Base-by-base conservation (phyloP, 108 stramenopile species). In the Pseudonitzschia pungens region DNA sequence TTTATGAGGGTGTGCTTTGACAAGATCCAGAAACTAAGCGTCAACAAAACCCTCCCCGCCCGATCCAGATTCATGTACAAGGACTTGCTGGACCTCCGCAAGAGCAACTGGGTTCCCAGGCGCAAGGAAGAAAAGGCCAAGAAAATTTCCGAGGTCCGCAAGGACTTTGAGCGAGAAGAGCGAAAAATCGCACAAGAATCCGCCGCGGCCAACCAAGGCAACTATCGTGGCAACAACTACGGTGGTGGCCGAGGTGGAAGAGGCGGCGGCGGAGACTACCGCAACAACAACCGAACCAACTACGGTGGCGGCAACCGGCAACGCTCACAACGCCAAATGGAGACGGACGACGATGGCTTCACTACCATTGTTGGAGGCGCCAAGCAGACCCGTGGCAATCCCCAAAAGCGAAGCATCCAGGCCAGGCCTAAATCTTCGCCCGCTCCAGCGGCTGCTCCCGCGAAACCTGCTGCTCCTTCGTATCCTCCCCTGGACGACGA, bases 51-150 rank as follows among this genome's bases (percentile, higher is more conserved):
- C 21, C 78, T 97, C 41, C 82, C 72, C 59, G 77, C 92, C 18
- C 84, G 98, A 64, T 80, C 87, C 55, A 81, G 97, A 27, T 99
- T 98, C 84, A 92, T 95, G 91, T 97, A 98, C 86, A 92, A 91
- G 80, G 98, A 99, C 82, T 76, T 99, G 51, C 74, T 95, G 55
- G 96, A 96, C 21, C 87, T 97, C 53, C 81, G 98, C 28, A 73
- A 70, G 33, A 93, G 91, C 81, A 78, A 83, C 22, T 99, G 98
- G 98, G 79, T 90, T 29, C 88, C 93, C 10, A 75, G 97, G 36
- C 93, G 97, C 48, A 82, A 95, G 71, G 86, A 90, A 53, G 96
- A 93, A 72, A 97, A 89, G 77, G 96, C 97, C 42, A 97, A 94
- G 88, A 97, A 94, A 15, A 59, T 98, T 56, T 94, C 84, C 20